Conservation (phyloP, 176 grass and related monocot genomes). For the Puccinellia tenuiflora region DNA sequence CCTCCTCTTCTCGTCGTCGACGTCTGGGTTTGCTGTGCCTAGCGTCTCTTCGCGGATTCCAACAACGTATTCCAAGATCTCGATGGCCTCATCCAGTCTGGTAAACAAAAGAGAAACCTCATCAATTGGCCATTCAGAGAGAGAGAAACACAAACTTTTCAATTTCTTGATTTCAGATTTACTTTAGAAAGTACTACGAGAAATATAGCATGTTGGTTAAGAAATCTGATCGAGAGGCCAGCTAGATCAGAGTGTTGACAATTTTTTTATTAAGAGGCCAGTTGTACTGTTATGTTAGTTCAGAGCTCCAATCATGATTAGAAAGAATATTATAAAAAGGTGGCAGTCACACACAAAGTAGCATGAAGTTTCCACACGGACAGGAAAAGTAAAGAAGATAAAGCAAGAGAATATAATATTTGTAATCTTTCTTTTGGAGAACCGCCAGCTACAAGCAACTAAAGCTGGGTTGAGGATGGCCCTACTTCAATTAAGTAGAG, state of each 20-base stretch:
- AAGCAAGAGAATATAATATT: conserved; percentile 40
- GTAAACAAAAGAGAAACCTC: conserved; percentile 7
- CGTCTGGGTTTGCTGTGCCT: conserved; percentile 92
- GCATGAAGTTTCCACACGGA: conserved; percentile 52
- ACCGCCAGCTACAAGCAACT: conserved; percentile 31
- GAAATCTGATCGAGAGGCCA: conserved; percentile 11
- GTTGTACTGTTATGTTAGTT: conserved; percentile 13
- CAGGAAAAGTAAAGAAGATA: conserved; percentile 15
- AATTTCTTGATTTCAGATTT: neutral
- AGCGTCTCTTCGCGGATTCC: conserved; percentile 91
- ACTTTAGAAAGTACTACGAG: neutral
- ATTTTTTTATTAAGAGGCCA: conserved; percentile 14
- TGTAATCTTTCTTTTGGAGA: conserved; percentile 29
- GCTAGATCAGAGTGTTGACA: conserved; percentile 21
- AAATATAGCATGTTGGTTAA: neutral
- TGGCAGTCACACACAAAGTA: conserved; percentile 37
- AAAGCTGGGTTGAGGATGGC: conserved; percentile 32
- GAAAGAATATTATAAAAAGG: conserved; percentile 32
- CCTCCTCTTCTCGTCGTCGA: conserved; percentile 87
- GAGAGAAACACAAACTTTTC: neutral
- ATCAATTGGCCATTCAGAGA: neutral
- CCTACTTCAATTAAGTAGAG: conserved; percentile 49
- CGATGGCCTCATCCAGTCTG: conserved; percentile 87
- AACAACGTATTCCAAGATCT: conserved; percentile 86
- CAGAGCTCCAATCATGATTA: conserved; percentile 22